These are phyloP conservation scores for Erucastrum elatum DNA, from an alignment of 345 rosid species.

Conservation along the genomic window DNA sequence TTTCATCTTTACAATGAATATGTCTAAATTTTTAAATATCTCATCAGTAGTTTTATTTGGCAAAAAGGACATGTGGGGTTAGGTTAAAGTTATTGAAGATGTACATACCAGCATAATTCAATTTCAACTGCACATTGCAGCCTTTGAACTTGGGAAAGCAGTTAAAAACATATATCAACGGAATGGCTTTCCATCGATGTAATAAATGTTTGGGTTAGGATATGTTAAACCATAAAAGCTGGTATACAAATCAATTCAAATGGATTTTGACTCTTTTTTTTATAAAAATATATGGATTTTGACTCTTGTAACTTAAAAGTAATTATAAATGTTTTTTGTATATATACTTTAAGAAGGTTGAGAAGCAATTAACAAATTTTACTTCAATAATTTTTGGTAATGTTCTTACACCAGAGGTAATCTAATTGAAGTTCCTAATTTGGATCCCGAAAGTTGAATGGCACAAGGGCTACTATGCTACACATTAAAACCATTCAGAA, in stretches of 20 bases:
- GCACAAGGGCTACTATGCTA: background rate
- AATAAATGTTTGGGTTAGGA: background rate
- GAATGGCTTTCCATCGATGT: constrained; percentile 23
- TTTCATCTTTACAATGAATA: constrained; percentile 17
- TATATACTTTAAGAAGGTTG: background rate
- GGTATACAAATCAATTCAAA: background rate
- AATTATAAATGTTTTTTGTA: background rate
- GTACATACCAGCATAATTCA: constrained; percentile 19
- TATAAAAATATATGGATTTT: background rate
- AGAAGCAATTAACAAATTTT: background rate
- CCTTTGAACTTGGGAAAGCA: constrained; percentile 28
- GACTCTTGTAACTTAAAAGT: background rate
- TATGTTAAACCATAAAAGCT: background rate
- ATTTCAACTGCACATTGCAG: constrained; percentile 38
- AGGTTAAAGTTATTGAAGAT: constrained; percentile 27
- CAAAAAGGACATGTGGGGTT: constrained; percentile 25
- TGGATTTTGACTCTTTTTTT: background rate
- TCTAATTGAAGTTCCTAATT: background rate
- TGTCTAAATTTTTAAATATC: constrained; percentile 6
- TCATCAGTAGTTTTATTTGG: background rate
- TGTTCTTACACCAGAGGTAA: background rate
- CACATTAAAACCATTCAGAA: background rate
- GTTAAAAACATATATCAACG: constrained; percentile 13
- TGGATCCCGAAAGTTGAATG: background rate
- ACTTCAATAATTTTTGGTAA: background rate